Evolutionary conservation across 1,139 yeast genomes (phyloP).

Genomic region (Blastobotrys malaysiensis): DNA sequence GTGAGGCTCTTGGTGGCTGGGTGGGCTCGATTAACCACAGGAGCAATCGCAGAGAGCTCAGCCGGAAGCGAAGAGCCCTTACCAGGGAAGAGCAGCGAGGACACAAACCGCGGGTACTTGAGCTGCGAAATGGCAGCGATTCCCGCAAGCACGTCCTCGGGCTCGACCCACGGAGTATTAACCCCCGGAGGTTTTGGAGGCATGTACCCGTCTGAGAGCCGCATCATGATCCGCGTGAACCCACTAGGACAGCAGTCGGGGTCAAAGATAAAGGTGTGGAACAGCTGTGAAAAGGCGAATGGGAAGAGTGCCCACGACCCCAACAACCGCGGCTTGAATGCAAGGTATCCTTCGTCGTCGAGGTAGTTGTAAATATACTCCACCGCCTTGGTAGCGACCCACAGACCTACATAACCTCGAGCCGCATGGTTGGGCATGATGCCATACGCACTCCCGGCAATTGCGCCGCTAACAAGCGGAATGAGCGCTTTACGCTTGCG

Average conservation of each 20-base stretch:
- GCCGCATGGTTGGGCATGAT: constrained; percentile 26
- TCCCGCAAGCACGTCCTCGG: constrained; percentile 29
- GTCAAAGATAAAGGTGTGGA: constrained; percentile 33
- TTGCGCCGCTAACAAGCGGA: constrained; percentile 28
- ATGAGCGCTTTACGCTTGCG: constrained; percentile 16
- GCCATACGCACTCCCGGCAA: constrained; percentile 30
- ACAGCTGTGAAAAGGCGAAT: constrained; percentile 37
- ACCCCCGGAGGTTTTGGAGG: constrained; percentile 29
- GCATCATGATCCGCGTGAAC: constrained; percentile 29
- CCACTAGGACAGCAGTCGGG: constrained; percentile 34
- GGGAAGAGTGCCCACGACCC: constrained; percentile 41
- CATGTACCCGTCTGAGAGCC: constrained; percentile 30
- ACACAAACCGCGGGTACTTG: constrained; percentile 34
- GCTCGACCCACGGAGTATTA: constrained; percentile 32
- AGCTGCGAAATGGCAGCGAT: constrained; percentile 31
- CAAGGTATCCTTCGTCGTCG: constrained; percentile 33
- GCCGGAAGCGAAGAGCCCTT: constrained; percentile 23
- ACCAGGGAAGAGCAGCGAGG: constrained; percentile 33
- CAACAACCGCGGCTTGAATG: constrained; percentile 33
- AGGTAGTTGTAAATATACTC: constrained; percentile 35
- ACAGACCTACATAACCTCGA: constrained; percentile 32
- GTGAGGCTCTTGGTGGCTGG: constrained; percentile 35
- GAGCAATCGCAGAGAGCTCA: constrained; percentile 26
- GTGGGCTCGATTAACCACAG: constrained; percentile 34
- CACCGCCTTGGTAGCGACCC: constrained; percentile 31